These are phyloP conservation scores for Mariannaea sp. DNA, from an alignment of 2,329 filamentous ascomycete species.

Conservation along the genomic window DNA sequence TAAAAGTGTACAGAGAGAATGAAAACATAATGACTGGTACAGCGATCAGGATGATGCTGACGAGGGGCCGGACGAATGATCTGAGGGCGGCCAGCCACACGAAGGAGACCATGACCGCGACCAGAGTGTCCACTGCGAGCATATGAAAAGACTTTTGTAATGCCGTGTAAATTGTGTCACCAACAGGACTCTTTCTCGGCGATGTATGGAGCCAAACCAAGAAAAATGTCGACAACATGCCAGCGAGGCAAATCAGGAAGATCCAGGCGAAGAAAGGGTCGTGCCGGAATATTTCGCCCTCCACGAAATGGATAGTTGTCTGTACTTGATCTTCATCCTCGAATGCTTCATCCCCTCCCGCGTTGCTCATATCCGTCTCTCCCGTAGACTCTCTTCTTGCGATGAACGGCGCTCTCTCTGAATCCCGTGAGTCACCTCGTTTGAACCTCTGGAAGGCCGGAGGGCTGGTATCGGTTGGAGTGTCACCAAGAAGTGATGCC, in stretches of 20 bases:
- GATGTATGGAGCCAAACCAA: constrained; percentile 90
- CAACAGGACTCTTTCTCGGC: constrained; percentile 71
- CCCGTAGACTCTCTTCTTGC: constrained; percentile 49
- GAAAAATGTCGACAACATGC: constrained; percentile 85
- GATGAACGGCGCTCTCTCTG: constrained; percentile 47
- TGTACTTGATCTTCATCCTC: constrained; percentile 43
- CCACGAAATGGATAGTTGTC: constrained; percentile 57
- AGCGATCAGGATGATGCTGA: constrained; percentile 78
- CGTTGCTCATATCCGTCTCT: constrained; percentile 54
- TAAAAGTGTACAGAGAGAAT: constrained; percentile 88
- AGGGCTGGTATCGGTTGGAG: constrained; percentile 56
- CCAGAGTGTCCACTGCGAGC: constrained; percentile 85
- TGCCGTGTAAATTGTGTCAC: constrained; percentile 93
- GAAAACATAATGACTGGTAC: constrained; percentile 86
- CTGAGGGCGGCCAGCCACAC: constrained; percentile 88
- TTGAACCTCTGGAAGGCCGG: constrained; percentile 68
- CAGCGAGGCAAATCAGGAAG: constrained; percentile 82
- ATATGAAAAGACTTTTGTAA: constrained; percentile 86
- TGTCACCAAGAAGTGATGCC: constrained; percentile 62
- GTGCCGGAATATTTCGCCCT: constrained; percentile 75
- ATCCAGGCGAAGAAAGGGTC: constrained; percentile 92
- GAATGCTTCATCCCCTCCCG: constrained; percentile 44
- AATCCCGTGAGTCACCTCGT: constrained; percentile 41
- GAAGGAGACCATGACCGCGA: constrained; percentile 86
- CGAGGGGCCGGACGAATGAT: constrained; percentile 84